Conservation (phyloP, 495 filamentous ascomycete genomes). For the Aspergillus ostianus region DNA sequence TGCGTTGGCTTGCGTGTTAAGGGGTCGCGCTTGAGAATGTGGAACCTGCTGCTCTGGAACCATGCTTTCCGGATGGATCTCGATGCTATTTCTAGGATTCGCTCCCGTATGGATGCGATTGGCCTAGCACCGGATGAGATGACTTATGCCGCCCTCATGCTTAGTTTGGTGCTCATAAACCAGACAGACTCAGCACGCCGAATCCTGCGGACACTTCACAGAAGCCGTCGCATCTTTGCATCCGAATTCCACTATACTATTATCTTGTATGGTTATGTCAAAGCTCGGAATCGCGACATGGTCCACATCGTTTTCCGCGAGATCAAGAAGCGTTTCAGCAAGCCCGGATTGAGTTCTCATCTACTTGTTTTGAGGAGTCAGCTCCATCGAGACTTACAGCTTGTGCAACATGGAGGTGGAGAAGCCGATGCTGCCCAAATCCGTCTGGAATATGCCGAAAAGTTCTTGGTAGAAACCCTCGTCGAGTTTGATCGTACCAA, state of each 20-base stretch:
- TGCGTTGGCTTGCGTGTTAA: conserved; percentile 37
- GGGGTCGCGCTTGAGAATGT: conserved; percentile 59
- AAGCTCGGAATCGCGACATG: conserved; percentile 45
- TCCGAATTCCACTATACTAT: conserved; percentile 74
- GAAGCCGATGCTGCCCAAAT: conserved; percentile 10
- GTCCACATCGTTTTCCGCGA: conserved; percentile 52
- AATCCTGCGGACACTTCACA: conserved; percentile 61
- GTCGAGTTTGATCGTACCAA: conserved; percentile 26
- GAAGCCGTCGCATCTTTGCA: conserved; percentile 53
- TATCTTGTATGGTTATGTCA: conserved; percentile 64
- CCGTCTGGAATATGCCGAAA: conserved; percentile 35
- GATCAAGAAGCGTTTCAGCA: conserved; percentile 49
- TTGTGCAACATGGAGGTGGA: conserved; percentile 7
- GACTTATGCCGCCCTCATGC: conserved; percentile 75
- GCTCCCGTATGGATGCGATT: conserved; percentile 58
- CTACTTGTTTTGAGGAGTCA: conserved; percentile 46
- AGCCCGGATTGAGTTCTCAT: conserved; percentile 42
- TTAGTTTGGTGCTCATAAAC: conserved; percentile 58
- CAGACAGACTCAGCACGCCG: conserved; percentile 64
- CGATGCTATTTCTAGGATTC: conserved; percentile 55
- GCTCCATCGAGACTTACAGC: conserved; percentile 31
- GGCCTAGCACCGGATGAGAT: conserved; percentile 60
- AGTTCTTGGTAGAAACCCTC: conserved; percentile 33
- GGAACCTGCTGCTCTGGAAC: conserved; percentile 72
- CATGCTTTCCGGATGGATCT: conserved; percentile 67